Evolutionary conservation across 2,329 filamentous ascomycete genomes (phyloP), one percentile per base, ranked within the genome.

Genomic region (Colletotrichum acutatum): DNA sequence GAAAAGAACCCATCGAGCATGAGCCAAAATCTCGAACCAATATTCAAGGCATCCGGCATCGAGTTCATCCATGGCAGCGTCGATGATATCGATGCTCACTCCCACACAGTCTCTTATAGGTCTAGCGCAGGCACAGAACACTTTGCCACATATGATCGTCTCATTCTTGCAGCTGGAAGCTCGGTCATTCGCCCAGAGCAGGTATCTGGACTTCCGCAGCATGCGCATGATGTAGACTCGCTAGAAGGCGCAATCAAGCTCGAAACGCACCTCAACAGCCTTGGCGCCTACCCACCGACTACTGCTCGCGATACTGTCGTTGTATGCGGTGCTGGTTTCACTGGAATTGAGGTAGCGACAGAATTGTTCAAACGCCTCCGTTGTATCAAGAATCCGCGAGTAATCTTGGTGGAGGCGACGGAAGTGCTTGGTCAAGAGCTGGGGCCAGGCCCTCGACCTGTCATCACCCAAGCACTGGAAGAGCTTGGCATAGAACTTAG

Each of bases 161-260:
- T 85, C 3, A 74, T 84, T 1, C 71, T 85, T 0, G 82, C 83
- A 0, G 80, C 82, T 0, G 83, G 83, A 1, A 84, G 83, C 58
- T 58, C 72, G 3, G 72, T 84, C 2, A 57, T 77, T 0, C 77
- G 74, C 4, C 83, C 83, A 0, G 61, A 66, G 0, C 75, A 14
- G n/a, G 61, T 84, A 1, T 0, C 74, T 0, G 82, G 83, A 0
- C 76, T 84, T 1, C n/a, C 74, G 0, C 28, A 83, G 26, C 68
- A 84, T 67, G 76, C 78, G 0, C 84, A 84, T 60, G 77, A 81
- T 32, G 76, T 84, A 14, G 83, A 84, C 58, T 76, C 77, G 0
- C 42, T 84, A 0, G 62, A 76, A 0, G 75, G 74, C 1, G 80
- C 82, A 0, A 56, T 62, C 1, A 78, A 76, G 14, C 77, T 81